Base-by-base conservation (phyloP, 305 asterid species). In the Fraxinus velutina region DNA sequence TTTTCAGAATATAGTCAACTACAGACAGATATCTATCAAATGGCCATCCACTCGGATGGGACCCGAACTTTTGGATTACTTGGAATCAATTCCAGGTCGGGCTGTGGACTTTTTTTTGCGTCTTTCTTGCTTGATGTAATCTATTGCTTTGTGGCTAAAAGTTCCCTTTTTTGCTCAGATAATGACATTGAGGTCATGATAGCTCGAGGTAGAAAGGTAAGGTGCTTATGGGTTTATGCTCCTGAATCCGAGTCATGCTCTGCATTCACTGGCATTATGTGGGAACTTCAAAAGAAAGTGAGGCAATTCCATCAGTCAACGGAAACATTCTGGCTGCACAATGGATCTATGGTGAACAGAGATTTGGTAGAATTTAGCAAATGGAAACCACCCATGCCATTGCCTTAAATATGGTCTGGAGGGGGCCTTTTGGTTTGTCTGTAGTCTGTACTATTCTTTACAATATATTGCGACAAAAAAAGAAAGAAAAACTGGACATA, bases 281-380 rank as follows among this genome's bases (percentile, higher is more conserved):
- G 97, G 98, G 97, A 95, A 68, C 97, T 96, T 81, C 94, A 96
- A 85, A 93, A 87, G 90, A 94, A 90, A 89, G 94, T 93, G 85
- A 90, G 99, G 88, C 90, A 79, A 78, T 93, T 96, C 79, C 99
- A 96, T 70, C 97, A 95, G 78, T 94, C 99, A 60, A 79, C 90
- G 0, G 98, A 94, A 84, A 94, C 98, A 13, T 95, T 95, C 87
- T 95, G 99, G 99, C 84, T 96, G 87, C 99, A 93, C 79, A 91
- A 96, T 78, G 89, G 93, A 84, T 90, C 97, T 55, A 75, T 90
- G 39, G 91, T 96, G 36, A 89, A 87, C 52, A 85, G 98, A 81
- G 91, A 96, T 88, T 86, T 94, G 84, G 83, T 89, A 33, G 98
- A 90, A 81, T 96, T 96, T 89, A 87, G 86, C 84, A 91, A 87